A percentile compares a stretch with the other conserved stretches of the same genome.
Conservation (phyloP, 1,284 basidiomycete species). For the Papiliotrema fonsecae region DNA sequence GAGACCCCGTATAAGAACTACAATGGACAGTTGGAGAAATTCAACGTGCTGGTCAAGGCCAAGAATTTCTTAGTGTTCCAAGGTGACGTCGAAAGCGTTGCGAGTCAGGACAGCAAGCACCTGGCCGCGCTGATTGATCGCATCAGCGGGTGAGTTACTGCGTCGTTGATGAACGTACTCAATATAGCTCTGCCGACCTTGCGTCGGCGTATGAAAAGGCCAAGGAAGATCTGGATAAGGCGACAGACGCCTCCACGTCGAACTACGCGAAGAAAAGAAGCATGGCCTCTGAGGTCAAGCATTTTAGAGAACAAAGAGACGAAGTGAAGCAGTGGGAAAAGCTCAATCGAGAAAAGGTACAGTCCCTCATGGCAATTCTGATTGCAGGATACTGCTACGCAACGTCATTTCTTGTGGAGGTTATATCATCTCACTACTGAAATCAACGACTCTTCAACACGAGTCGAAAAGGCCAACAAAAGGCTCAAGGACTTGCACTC, state of each 20-base stretch:
- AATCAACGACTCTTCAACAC: constrained; percentile 64
- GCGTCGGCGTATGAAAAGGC: constrained; percentile 84
- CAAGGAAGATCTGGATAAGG: constrained; percentile 78
- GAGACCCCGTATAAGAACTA: constrained; percentile 78
- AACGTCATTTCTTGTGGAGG: constrained; percentile 80
- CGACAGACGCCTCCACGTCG: constrained; percentile 87
- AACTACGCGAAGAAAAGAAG: constrained; percentile 90
- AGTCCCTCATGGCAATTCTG: constrained; percentile 8
- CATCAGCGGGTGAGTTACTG: constrained; percentile 64
- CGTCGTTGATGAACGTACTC: not conserved
- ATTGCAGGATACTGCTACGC: constrained; percentile 67
- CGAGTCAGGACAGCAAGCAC: constrained; percentile 87
- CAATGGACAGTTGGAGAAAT: constrained; percentile 73
- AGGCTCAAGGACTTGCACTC: constrained; percentile 62
- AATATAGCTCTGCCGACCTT: constrained; percentile 67
- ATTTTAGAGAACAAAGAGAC: constrained; percentile 93
- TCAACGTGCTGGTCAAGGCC: constrained; percentile 97
- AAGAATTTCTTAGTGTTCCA: constrained; percentile 99
- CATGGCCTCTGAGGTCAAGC: constrained; percentile 91
- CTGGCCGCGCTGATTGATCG: constrained; percentile 89
- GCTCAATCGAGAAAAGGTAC: constrained; percentile 67
- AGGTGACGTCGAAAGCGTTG: constrained; percentile 96
- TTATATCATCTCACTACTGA: constrained; percentile 83
- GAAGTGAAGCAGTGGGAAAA: constrained; percentile 87
- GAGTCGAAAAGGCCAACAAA: constrained; percentile 68